Base-by-base conservation (phyloP, 2,329 filamentous ascomycete species). In the Raffaelea ambrosiae region DNA sequence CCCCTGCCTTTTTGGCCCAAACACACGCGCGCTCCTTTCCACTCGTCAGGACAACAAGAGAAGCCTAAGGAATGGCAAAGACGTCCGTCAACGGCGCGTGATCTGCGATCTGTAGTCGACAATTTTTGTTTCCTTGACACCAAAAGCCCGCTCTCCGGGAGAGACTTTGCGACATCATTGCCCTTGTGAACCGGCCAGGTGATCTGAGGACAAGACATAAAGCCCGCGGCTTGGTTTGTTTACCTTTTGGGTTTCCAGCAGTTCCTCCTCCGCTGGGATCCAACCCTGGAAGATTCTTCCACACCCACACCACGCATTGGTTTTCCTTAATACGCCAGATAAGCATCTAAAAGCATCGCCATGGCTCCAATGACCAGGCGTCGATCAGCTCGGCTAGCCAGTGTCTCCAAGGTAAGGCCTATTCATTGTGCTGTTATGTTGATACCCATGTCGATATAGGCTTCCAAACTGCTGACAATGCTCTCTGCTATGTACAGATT, bases 321-420 rank as follows among this genome's bases (percentile, higher is more conserved):
- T 31, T 8, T 43, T 35, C 9, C 33, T 18, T 9, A 19, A 26
- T 29, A 29, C 26, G 26, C 26, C 26, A 29, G 13, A 29, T 29
- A 39, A 29, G 5, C n/a, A 45, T 8, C 13, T 36, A 18, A 26
- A 18, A 22, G 38, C 19, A 26, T 23, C 40, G 44, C 20, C 8
- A 55, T 57, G 55, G 38, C 54, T 29, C 53, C 54, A 20, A 46
- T 55, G 36, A 54, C 53, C 3, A 52, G 55, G 38, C 67, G 68
- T 58, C 68, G 68, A 48, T 71, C 68, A 46, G 66, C 66, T 59
- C 68, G 68, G 54, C 56, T 71, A 53, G 68, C 68, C 49, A 68
- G 66, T 54, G 54, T 59, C 49, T 57, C 61, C 41, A 64, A 65
- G 63, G 67, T 68, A 57, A 55, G 62, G 55, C n/a, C n/a, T n/a